A percentile compares a stretch with the other conserved stretches of the same genome.
Conservation (phyloP, 257 asterid species). For the Orobanche coerulescens region DNA sequence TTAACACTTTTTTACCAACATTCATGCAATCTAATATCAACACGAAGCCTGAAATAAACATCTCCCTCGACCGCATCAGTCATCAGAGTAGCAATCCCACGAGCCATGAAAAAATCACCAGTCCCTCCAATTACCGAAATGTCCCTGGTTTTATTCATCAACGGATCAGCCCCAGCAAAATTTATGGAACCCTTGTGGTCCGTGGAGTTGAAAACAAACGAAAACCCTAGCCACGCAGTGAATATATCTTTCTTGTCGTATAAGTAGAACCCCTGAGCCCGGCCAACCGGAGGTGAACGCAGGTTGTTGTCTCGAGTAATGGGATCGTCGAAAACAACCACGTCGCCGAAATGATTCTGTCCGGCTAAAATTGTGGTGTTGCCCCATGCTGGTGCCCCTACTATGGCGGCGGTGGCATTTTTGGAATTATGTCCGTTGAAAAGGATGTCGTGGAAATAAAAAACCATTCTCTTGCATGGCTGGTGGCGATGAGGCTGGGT, state of each 20-base stretch:
- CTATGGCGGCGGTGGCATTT: slow-evolving; percentile 66
- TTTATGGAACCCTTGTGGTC: slow-evolving; percentile 46
- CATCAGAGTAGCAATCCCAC: slow-evolving; percentile 64
- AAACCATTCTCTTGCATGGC: slow-evolving; percentile 48
- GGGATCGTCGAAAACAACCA: slow-evolving; percentile 74
- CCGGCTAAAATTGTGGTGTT: slow-evolving; percentile 41
- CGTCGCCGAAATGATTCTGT: slow-evolving; percentile 45
- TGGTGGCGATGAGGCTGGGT: slow-evolving; percentile 2
- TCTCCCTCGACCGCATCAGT: slow-evolving; percentile 71
- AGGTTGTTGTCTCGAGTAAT: slow-evolving; percentile 60
- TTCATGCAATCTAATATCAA: slow-evolving; percentile 54
- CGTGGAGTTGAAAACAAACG: slow-evolving; percentile 59
- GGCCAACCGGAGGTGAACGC: slow-evolving; percentile 57
- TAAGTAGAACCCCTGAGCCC: slow-evolving; percentile 69
- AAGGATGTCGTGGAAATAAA: slow-evolving; percentile 72
- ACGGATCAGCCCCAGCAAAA: slow-evolving; percentile 73
- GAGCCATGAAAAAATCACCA: slow-evolving; percentile 79
- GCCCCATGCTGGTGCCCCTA: slow-evolving; percentile 66
- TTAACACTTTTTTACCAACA: slow-evolving; percentile 39
- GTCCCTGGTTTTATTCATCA: slow-evolving; percentile 72
- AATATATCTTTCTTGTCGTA: slow-evolving; percentile 45
- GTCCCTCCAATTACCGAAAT: slow-evolving; percentile 81
- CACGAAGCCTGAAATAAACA: slow-evolving; percentile 59
- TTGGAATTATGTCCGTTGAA: slow-evolving; percentile 53
- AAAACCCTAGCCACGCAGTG: slow-evolving; percentile 65